Evolutionary conservation across 495 filamentous ascomycete species (phyloP).

Genomic region (Aspergillus incahuasiensis): DNA sequence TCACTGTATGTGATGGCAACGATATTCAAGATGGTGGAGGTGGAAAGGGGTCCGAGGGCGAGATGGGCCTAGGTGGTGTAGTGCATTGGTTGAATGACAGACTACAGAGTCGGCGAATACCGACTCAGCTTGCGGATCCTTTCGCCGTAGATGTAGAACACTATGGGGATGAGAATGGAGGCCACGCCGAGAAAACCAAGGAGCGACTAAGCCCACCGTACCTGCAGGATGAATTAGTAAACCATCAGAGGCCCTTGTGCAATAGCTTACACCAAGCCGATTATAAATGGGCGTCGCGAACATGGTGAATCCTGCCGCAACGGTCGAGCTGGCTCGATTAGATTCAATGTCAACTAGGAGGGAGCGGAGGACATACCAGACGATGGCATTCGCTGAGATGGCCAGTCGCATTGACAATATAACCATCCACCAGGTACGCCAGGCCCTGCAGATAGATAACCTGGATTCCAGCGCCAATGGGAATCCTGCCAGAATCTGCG

Average conservation of each 20-base stretch:
- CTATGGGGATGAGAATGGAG: constrained; percentile 57
- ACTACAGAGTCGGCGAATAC: neutral
- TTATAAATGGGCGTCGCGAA: constrained; percentile 49
- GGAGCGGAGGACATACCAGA: constrained; percentile 25
- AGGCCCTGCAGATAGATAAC: constrained; percentile 44
- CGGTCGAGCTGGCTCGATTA: constrained; percentile 12
- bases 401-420: constrained; percentile 44
- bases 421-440: constrained; percentile 54
- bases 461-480: constrained; percentile 39
- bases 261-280: constrained; percentile 25
- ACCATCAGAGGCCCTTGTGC: constrained; percentile 21
- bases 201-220: constrained; percentile 55
- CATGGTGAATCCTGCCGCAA: constrained; percentile 53
- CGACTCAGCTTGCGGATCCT: constrained; percentile 45
- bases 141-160: constrained; percentile 59
- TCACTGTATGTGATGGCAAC: neutral
- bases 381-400: constrained; percentile 45
- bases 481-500: constrained; percentile 34
- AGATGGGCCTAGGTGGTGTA: too few species aligned
- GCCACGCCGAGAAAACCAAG: constrained; percentile 53
- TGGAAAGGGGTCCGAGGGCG: too few species aligned
- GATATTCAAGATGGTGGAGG: neutral
- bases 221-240: constrained; percentile 50
- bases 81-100: neutral
- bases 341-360: too few species aligned